These are phyloP conservation scores for Silene uniflora DNA, from an alignment of 148 eudicot species.

Conservation along the genomic window DNA sequence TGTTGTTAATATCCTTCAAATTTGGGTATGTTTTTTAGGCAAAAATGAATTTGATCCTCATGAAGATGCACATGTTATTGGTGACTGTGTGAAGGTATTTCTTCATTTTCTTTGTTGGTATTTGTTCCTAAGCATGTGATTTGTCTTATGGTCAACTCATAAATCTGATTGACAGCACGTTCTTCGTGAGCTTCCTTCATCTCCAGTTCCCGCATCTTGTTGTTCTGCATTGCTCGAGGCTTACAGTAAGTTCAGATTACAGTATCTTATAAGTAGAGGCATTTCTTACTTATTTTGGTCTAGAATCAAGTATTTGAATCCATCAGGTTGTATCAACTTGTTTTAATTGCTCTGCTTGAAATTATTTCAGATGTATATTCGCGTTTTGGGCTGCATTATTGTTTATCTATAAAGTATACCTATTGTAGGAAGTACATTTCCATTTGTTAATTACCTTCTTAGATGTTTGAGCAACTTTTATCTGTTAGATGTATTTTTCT, in stretches of 20 bases:
- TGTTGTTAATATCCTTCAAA: conserved; percentile 15
- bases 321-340: background rate
- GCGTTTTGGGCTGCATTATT: background rate
- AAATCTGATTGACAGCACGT: conserved; percentile 66
- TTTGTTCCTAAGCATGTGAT: conserved; percentile 4
- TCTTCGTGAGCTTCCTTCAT: conserved; percentile 96
- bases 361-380: background rate
- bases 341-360: background rate
- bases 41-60: conserved; percentile 77
- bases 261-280: background rate
- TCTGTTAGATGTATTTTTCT: background rate
- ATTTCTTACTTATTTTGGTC: conserved; percentile 1
- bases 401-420: background rate
- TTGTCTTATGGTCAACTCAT: conserved; percentile 5
- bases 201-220: conserved; percentile 99
- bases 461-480: too few relatives aligned
- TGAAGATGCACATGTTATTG: conserved; percentile 98
- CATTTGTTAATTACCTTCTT: background rate
- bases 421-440: background rate
- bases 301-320: background rate
- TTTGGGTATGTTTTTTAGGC: conserved; percentile 46
- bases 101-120: conserved; percentile 10
- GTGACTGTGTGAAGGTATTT: conserved; percentile 94
- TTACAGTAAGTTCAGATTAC: conserved; percentile 63
- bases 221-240: conserved; percentile 95